Base-by-base conservation (phyloP, 805 yeast genomes). In the Gaillardinia entomophila region DNA sequence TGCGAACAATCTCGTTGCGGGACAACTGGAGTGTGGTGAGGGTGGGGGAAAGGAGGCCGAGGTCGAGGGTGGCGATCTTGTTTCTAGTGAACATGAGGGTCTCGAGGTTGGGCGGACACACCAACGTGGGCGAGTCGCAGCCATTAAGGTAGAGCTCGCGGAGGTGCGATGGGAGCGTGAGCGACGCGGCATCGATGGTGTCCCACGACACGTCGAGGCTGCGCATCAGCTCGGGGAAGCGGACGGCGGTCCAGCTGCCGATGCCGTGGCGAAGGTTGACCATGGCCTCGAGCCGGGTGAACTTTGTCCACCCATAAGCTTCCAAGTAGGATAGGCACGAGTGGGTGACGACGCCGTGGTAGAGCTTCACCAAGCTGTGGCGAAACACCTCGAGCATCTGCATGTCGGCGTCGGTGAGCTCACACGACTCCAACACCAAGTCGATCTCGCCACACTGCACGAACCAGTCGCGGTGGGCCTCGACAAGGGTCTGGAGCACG, bases 171-270 rank as follows among this genome's bases (percentile, higher is more conserved):
- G 62, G 63, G 2, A 55, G 31, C 0, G 30, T 18, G 12, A 63
- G 36, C 1, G 59, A 48, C 12, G 36, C 27, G n/a, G 57, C 40
- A 27, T 55, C 47, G 3, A 53, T 44, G 6, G 27, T 40, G 18
- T 46, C 46, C 70, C 70, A 63, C 8, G 68, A 62, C n/a, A 54
- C 30, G 34, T 62, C 68, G 24, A 63, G 36, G 28, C 54, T 54
- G 10, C 29, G 34, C 22, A 62, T 39, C 16, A 32, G 42, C 1
- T 36, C 33, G 0, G 68, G 68, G n/a, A 62, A 45, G 3, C 13
- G 16, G 10, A 52, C 42, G 3, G 32, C 35, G 0, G 52, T 33
- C 68, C 68, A 63, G 28, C 53, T 37, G 4, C 36, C 30, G 3
- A 58, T 45, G 4, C 45, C 47, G 34, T 62, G 68, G 5, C 62